Base-by-base conservation (phyloP, 768 basidiomycete genomes). In the Coprinopsis marcescibilis region DNA sequence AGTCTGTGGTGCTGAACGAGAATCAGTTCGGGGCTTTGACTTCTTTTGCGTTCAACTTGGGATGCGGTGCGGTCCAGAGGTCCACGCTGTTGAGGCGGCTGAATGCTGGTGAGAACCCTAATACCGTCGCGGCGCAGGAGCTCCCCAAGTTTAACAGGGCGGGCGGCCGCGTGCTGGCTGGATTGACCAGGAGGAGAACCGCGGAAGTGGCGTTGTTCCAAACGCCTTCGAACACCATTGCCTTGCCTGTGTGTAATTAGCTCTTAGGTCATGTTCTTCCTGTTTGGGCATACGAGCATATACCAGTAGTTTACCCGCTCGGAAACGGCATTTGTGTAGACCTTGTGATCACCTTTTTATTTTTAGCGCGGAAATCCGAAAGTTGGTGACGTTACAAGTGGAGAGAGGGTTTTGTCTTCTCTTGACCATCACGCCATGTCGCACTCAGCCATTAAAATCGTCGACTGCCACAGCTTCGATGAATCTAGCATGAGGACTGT, bases 1-100 rank as follows among this genome's bases (percentile, higher is more conserved):
- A 57, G 40, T 54, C 29, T 12, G 66, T 67, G 14, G 43, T 43
- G 17, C 55, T 69, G 38, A 69, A 64, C 34, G 67, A 63, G 36
- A 67, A 67, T 55, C 67, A 69, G 48, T 62, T 62, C 54, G 66
- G 64, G 19, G 66, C 67, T 7, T 49, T 69, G 24, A 55, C 59
- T 1, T 57, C 60, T 11, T 66, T 58, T 45, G 52, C 65, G 39
- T 67, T 64, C 52, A 67, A 69, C 46, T 53, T 59, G 11, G 66
- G 66, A 20, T 66, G 65, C 32, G 58, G 56, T 12, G 59, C 51
- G 12, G 56, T 63, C 23, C 43, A 58, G 48, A 50, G 47, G 6
- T 66, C 63, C 21, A 65, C 63, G 11, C 47, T 69, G 50, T 38
- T 66, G 43, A 60, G 55, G 46, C 50, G 67, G 27, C 51, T 69